Conservation (phyloP, 306 rosid genomes). For the Amphicarpaea edgeworthii region DNA sequence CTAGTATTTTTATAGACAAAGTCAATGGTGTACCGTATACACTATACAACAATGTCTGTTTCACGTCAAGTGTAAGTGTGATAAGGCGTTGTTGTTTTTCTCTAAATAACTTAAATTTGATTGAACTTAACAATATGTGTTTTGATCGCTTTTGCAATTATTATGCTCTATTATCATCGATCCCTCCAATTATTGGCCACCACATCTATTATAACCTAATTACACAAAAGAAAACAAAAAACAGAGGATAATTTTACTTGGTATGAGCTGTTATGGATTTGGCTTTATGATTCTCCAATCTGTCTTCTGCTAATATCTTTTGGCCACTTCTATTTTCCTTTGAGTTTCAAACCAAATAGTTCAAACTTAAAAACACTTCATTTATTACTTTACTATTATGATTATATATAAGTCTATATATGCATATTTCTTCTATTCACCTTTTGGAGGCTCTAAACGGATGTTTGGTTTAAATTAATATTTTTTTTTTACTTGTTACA, state of each 20-base stretch:
- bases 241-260: neutral
- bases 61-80: neutral
- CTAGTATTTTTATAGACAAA: conserved; percentile 5
- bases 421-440: neutral
- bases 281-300: conserved; percentile 27
- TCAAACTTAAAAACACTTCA: neutral
- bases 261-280: conserved; percentile 42
- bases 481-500: neutral
- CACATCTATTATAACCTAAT: neutral
- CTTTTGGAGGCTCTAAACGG: neutral
- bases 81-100: neutral
- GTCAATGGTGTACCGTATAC: conserved; percentile 19
- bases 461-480: neutral
- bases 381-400: neutral
- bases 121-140: conserved; percentile 11
- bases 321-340: neutral
- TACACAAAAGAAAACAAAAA: conserved; percentile 1
- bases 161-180: neutral
- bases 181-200: neutral
- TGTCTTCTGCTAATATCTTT: neutral
- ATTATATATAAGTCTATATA: neutral
- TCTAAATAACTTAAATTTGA: neutral
- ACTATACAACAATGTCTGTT: conserved; percentile 12
- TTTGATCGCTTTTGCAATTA: neutral
- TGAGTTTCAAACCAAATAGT: neutral